These are phyloP conservation scores for Solanum sejunctum DNA, from an alignment of 257 asterid species.

Conservation along the genomic window DNA sequence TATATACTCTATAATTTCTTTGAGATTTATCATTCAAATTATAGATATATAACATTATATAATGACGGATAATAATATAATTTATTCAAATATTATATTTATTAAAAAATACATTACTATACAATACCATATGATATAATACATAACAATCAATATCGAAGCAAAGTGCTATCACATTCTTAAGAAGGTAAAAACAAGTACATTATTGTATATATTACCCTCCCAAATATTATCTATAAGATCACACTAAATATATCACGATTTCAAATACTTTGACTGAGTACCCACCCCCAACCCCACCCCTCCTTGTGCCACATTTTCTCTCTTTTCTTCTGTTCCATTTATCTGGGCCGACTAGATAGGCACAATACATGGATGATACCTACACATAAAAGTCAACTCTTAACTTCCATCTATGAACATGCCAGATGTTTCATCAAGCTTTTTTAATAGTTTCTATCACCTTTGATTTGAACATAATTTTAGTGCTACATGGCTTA, in stretches of 20 bases:
- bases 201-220: background rate
- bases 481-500: background rate
- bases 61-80: no score
- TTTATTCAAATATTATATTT: no score
- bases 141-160: no score
- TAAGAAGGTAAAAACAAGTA: background rate
- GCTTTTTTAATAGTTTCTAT: background rate
- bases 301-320: background rate
- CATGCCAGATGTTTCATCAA: background rate
- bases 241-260: background rate
- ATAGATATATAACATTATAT: no score
- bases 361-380: background rate
- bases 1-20: no score
- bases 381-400: background rate
- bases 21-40: no score
- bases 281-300: background rate
- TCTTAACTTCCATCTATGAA: background rate
- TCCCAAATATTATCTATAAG: rapidly evolving
- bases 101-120: no score
- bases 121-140: no score
- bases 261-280: background rate
- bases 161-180: no score
- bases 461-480: background rate
- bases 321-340: background rate
- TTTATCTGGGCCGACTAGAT: background rate